A percentile compares a stretch with the other conserved stretches of the same genome.
phyloP scores from a whole-genome alignment of 371 early-diverging fungal genomes.

The Syncephalastrum sp. region DNA sequence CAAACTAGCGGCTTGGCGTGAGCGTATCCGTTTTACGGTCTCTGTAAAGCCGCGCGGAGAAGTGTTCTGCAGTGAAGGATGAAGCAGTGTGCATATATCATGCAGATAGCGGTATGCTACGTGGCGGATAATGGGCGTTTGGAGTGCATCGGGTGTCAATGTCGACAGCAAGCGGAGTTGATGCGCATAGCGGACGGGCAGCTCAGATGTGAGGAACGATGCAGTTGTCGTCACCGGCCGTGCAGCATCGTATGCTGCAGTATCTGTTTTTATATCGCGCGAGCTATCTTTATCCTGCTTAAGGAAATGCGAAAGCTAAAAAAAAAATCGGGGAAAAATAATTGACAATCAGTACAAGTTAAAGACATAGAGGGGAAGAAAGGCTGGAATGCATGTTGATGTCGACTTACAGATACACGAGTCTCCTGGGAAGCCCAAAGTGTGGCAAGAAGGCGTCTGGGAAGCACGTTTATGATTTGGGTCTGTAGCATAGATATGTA shows the following conservation, averaged over 20 bases:
- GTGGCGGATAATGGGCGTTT: conserved; percentile 33
- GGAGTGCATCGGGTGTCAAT: conserved; percentile 31
- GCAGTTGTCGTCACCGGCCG: conserved; percentile 33
- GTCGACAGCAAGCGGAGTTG: conserved; percentile 52
- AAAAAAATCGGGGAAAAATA: neutral
- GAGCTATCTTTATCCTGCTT: conserved; percentile 18
- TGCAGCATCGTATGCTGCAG: too few relatives aligned
- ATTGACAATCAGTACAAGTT: neutral
- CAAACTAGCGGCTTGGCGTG: conserved; percentile 37
- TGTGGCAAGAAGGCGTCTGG: conserved; percentile 32
- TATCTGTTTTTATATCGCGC: too few relatives aligned
- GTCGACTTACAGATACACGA: conserved; percentile 31
- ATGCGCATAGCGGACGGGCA: conserved; percentile 71
- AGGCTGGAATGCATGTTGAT: conserved; percentile 2
- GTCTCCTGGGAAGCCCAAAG: conserved; percentile 44
- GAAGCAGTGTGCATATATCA: conserved; percentile 41
- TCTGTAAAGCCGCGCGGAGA: conserved; percentile 46
- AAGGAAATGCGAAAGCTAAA: conserved; percentile 24
- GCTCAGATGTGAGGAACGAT: conserved; percentile 64
- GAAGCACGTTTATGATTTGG: conserved; percentile 40
- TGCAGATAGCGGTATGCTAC: conserved; percentile 44
- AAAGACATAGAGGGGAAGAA: neutral
- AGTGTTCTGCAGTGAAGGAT: conserved; percentile 34
- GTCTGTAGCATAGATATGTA: conserved; percentile 36
- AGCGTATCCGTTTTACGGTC: conserved; percentile 31